Evolutionary conservation across 2,329 filamentous ascomycete genomes (phyloP).

Genomic region (Trichophaea hybrida): DNA sequence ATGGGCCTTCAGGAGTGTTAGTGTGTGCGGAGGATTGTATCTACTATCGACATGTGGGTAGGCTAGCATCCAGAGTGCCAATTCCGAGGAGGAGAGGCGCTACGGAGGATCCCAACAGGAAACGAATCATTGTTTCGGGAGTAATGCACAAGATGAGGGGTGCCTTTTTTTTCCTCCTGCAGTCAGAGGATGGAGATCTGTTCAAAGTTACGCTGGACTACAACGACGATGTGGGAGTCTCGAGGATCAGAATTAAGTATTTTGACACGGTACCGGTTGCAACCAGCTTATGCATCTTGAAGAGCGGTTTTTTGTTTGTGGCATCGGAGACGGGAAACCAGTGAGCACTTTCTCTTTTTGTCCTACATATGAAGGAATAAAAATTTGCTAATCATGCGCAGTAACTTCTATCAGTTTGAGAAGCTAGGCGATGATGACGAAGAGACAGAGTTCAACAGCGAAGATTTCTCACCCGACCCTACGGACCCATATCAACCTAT

Average conservation of each 20-base stretch:
- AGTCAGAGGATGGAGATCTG: slow-evolving; percentile 93
- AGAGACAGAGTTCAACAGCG: slow-evolving; percentile 72
- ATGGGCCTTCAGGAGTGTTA: slow-evolving; percentile 86
- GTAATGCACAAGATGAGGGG: slow-evolving; percentile 97
- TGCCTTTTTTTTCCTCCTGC: slow-evolving; percentile 91
- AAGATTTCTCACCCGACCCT: slow-evolving; percentile 64
- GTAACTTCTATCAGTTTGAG: slow-evolving; percentile 87
- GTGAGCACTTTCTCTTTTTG: slow-evolving; percentile 14
- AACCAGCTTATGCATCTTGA: slow-evolving; percentile 76
- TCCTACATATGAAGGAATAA: neutral
- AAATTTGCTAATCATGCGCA: slow-evolving; percentile 9
- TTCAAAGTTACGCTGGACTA: slow-evolving; percentile 95
- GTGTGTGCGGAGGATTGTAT: slow-evolving; percentile 91
- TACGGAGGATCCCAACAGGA: slow-evolving; percentile 82
- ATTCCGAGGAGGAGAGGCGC: slow-evolving; percentile 77
- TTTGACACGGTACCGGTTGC: slow-evolving; percentile 92
- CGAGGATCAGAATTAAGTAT: slow-evolving; percentile 81
- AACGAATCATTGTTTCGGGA: slow-evolving; percentile 71
- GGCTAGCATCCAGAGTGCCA: slow-evolving; percentile 73
- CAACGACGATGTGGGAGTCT: slow-evolving; percentile 69
- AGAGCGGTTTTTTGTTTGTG: slow-evolving; percentile 88
- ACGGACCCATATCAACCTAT: slow-evolving; percentile 57
- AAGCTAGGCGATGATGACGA: slow-evolving; percentile 93
- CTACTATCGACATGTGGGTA: slow-evolving; percentile 93
- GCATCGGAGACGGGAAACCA: slow-evolving; percentile 88